Evolutionary conservation across 768 basidiomycete species (phyloP).

Genomic region (Megacollybia marginata): DNA sequence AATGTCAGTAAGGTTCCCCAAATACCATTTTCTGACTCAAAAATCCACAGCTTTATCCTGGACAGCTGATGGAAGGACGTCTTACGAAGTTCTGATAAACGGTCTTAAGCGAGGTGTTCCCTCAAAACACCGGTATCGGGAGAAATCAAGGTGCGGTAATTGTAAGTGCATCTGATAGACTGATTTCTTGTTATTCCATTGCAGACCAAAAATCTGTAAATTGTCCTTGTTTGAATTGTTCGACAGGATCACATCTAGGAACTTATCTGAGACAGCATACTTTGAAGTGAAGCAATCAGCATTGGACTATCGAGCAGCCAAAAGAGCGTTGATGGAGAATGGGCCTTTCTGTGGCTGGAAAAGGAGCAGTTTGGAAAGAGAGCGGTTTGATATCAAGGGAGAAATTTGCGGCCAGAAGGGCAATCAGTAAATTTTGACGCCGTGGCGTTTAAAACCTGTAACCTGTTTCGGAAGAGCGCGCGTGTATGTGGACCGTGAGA

Average conservation of each 20-base stretch:
- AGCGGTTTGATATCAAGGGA: neutral
- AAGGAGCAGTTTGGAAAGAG: neutral
- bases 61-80: slow-evolving; percentile 41
- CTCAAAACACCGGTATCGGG: slow-evolving; percentile 57
- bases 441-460: too few species aligned
- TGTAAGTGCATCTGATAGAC: neutral
- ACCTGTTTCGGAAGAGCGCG: too few species aligned
- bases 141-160: slow-evolving; percentile 49
- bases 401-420: too few species aligned
- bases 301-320: neutral
- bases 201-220: slow-evolving; percentile 47
- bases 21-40: slow-evolving; percentile 1
- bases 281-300: neutral
- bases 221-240: slow-evolving; percentile 46
- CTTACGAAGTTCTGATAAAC: slow-evolving; percentile 65
- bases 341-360: neutral
- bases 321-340: neutral
- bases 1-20: slow-evolving; percentile 38
- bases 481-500: too few species aligned
- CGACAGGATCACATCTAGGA: slow-evolving; percentile 11
- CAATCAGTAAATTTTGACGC: too few species aligned
- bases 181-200: neutral
- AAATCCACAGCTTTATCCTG: slow-evolving; percentile 56
- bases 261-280: neutral
- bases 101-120: slow-evolving; percentile 74